These are phyloP conservation scores for Aeminium ludgeri DNA, from an alignment of 495 filamentous ascomycete genomes.

Conservation along the genomic window DNA sequence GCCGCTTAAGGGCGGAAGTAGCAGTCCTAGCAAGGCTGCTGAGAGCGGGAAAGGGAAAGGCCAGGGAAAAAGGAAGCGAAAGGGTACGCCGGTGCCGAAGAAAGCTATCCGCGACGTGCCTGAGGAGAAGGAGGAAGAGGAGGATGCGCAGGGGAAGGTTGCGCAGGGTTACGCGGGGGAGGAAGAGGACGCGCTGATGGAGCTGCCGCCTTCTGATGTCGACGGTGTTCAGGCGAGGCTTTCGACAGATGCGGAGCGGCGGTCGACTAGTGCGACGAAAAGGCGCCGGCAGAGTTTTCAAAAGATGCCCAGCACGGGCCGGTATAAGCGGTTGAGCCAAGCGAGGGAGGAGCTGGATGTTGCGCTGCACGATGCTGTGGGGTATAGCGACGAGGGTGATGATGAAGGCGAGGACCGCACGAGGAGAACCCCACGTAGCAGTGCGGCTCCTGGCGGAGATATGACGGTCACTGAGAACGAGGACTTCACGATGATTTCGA, in stretches of 20 bases:
- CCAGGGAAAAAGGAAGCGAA: conserved; percentile 15
- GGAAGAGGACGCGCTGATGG: conserved; percentile 1
- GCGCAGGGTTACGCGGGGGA: too few species aligned
- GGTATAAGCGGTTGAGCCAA: conserved; percentile 3
- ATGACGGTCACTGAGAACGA: conserved; percentile 23
- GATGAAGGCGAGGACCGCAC: conserved; percentile 12
- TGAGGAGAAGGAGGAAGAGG: neutral
- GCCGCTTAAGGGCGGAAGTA: conserved; percentile 16
- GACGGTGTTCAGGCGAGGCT: too few species aligned
- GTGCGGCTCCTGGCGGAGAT: too few species aligned
- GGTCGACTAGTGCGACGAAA: neutral
- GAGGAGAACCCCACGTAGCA: too few species aligned
- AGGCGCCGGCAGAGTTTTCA: conserved; percentile 3
- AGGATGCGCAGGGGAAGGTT: too few species aligned
- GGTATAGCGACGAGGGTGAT: conserved; percentile 2
- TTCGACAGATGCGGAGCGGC: too few species aligned
- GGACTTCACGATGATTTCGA: conserved; percentile 26
- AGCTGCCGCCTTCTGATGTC: neutral
- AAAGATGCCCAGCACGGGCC: neutral
- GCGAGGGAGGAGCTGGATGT: conserved; percentile 11
- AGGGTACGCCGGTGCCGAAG: conserved; percentile 17
- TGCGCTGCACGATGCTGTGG: conserved; percentile 11
- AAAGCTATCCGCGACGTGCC: neutral
- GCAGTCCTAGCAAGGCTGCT: conserved; percentile 9
- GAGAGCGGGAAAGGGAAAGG: conserved; percentile 13